These are phyloP conservation scores for Cadophora sp. DNA, from an alignment of 2,329 filamentous ascomycete species.

Conservation along the genomic window DNA sequence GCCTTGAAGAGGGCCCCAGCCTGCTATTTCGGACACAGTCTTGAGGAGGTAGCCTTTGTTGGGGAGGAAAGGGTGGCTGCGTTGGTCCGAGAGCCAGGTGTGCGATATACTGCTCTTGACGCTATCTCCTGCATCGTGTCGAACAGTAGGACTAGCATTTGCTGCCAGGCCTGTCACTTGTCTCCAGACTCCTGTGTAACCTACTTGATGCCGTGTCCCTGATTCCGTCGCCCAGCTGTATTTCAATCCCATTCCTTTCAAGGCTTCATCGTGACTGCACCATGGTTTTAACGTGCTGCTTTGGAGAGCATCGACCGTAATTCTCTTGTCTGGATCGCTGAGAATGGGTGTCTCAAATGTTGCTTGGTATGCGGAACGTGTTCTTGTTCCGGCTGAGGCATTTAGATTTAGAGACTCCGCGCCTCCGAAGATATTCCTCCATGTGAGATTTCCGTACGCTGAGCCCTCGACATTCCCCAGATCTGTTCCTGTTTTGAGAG, in stretches of 20 bases:
- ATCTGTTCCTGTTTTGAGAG: conserved; percentile 93
- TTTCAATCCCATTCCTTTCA: conserved; percentile 79
- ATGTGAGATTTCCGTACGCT: conserved; percentile 84
- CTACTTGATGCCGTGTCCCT: conserved; percentile 76
- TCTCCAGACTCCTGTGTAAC: conserved; percentile 84
- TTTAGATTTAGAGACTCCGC: conserved; percentile 89
- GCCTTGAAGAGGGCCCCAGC: conserved; percentile 80
- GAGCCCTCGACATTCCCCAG: conserved; percentile 93
- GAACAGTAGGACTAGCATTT: conserved; percentile 80
- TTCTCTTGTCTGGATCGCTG: conserved; percentile 81
- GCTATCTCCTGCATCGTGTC: conserved; percentile 85
- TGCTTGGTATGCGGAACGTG: conserved; percentile 88
- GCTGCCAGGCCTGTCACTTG: conserved; percentile 82
- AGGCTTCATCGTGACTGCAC: conserved; percentile 91
- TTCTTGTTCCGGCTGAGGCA: conserved; percentile 87
- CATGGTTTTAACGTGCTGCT: conserved; percentile 89
- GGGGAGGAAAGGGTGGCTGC: conserved; percentile 86
- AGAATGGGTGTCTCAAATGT: conserved; percentile 83
- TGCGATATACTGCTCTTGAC: conserved; percentile 89
- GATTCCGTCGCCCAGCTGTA: conserved; percentile 73
- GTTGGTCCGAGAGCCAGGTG: conserved; percentile 78
- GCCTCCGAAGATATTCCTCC: conserved; percentile 93
- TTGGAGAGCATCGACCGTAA: conserved; percentile 80
- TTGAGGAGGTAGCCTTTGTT: conserved; percentile 82
- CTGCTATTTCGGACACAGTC: conserved; percentile 82